Percentiles rank a stretch among this genome's conserved stretches.
These are phyloP conservation scores for Simplicillium sp. DNA, from an alignment of 2,329 filamentous ascomycete genomes.

Conservation along the genomic window DNA sequence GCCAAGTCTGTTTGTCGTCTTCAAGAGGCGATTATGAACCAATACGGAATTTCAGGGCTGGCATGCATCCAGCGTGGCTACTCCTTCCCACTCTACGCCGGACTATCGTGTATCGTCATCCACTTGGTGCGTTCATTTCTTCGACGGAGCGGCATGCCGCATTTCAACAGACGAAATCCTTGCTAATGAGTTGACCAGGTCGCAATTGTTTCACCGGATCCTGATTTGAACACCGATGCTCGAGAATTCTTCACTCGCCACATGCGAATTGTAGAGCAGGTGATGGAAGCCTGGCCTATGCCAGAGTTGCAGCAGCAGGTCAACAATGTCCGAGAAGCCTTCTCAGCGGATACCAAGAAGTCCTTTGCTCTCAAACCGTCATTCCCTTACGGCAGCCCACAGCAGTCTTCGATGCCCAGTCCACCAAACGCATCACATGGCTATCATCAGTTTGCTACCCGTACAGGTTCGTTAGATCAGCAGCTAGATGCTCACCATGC, in stretches of 20 bases:
- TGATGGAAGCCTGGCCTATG: constrained; percentile 75
- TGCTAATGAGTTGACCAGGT: constrained; percentile 45
- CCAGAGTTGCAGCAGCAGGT: constrained; percentile 86
- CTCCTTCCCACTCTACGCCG: constrained; percentile 89
- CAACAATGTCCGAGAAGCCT: constrained; percentile 79
- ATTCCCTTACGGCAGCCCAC: constrained; percentile 80
- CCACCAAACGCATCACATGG: constrained; percentile 44
- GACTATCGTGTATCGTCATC: constrained; percentile 85
- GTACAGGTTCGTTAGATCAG: constrained; percentile 41
- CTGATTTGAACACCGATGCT: constrained; percentile 75
- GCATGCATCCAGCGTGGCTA: constrained; percentile 90
- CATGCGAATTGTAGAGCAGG: constrained; percentile 86
- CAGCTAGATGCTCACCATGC: constrained; percentile 42
- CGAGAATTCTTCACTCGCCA: constrained; percentile 85
- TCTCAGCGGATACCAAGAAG: constrained; percentile 75
- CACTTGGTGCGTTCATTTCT: constrained; percentile 63
- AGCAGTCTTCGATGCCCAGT: constrained; percentile 51
- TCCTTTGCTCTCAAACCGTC: constrained; percentile 82
- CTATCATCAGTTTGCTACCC: constrained; percentile 37
- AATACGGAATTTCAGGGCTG: constrained; percentile 70
- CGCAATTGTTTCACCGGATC: constrained; percentile 86
- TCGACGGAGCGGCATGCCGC: background rate
- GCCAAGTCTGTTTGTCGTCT: constrained; percentile 79
- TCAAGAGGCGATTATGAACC: constrained; percentile 72
- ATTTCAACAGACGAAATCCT: constrained; percentile 2